Evolutionary conservation across 192 early-diverging fungal species (phyloP).

Genomic region (Backusella parvicylindrica): DNA sequence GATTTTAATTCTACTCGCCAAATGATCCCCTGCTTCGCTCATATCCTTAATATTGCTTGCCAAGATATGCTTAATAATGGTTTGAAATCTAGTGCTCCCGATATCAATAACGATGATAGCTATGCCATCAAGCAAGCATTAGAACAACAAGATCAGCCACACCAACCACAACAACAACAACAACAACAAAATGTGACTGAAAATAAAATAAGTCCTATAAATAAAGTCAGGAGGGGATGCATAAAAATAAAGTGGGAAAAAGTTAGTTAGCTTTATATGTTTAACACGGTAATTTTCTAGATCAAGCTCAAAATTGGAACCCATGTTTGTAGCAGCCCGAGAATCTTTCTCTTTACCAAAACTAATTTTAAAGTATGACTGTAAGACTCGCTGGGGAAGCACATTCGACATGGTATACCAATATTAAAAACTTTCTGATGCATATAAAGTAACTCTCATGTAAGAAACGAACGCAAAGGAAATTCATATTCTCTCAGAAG

Average conservation of each 20-base stretch:
- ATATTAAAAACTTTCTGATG: background rate
- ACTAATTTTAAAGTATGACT: background rate
- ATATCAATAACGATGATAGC: background rate
- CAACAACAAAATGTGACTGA: too few relatives aligned
- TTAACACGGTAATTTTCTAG: background rate
- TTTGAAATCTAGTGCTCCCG: background rate
- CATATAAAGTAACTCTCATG: background rate
- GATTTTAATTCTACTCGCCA: background rate
- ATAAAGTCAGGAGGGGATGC: background rate
- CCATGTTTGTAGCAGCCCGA: background rate
- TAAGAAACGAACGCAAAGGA: too few relatives aligned
- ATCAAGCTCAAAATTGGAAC: background rate
- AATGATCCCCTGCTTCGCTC: background rate
- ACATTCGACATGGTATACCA: background rate
- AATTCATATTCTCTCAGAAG: too few relatives aligned
- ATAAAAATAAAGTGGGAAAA: background rate
- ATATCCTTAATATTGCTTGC: background rate
- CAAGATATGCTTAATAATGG: background rate
- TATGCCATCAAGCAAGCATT: background rate
- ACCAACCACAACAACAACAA: too few relatives aligned
- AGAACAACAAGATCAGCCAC: background rate
- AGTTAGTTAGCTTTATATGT: background rate
- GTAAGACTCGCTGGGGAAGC: background rate
- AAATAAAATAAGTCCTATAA: background rate
- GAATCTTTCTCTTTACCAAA: background rate